Conservation (phyloP, 805 yeast species). For the Saccharomyces kudriavzevii region DNA sequence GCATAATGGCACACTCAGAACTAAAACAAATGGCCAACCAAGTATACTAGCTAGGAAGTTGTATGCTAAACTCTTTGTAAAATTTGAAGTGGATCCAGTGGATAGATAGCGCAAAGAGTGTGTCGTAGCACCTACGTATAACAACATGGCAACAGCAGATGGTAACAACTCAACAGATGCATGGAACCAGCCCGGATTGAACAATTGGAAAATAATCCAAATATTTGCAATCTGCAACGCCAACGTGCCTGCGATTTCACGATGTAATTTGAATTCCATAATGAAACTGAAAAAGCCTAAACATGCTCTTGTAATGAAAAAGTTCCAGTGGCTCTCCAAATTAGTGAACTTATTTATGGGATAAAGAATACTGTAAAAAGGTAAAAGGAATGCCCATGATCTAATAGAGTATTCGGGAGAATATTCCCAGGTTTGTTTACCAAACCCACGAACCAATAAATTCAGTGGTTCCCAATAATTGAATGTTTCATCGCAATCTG, state of each 20-base stretch:
- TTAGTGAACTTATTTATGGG: conserved; percentile 25
- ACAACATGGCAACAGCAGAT: conserved; percentile 63
- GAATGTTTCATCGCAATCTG: conserved; percentile 89
- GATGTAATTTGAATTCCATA: conserved; percentile 38
- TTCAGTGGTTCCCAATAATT: conserved; percentile 95
- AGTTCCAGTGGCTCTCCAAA: conserved; percentile 18
- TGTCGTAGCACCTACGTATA: conserved; percentile 28
- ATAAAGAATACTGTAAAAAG: conserved; percentile 25
- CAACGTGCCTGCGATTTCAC: conserved; percentile 18
- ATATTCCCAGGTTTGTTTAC: conserved; percentile 94
- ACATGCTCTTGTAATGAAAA: conserved; percentile 20
- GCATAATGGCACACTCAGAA: conserved; percentile 54
- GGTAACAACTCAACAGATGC: conserved; percentile 84
- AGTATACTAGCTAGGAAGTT: conserved; percentile 57
- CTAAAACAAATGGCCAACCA: conserved; percentile 88
- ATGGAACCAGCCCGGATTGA: conserved; percentile 80
- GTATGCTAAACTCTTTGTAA: conserved; percentile 22
- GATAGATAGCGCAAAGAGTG: conserved; percentile 24
- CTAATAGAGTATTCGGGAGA: conserved; percentile 83
- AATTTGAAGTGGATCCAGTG: conserved; percentile 14
- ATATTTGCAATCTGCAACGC: conserved; percentile 38
- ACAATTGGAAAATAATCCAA: conserved; percentile 54
- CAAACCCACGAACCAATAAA: conserved; percentile 66
- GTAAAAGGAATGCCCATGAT: conserved; percentile 71
- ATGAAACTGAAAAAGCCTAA: conserved; percentile 22